A percentile compares a stretch with the other conserved stretches of the same genome.
These are phyloP conservation scores for Pleurotus platypus DNA, from an alignment of 768 basidiomycete genomes.

Conservation along the genomic window DNA sequence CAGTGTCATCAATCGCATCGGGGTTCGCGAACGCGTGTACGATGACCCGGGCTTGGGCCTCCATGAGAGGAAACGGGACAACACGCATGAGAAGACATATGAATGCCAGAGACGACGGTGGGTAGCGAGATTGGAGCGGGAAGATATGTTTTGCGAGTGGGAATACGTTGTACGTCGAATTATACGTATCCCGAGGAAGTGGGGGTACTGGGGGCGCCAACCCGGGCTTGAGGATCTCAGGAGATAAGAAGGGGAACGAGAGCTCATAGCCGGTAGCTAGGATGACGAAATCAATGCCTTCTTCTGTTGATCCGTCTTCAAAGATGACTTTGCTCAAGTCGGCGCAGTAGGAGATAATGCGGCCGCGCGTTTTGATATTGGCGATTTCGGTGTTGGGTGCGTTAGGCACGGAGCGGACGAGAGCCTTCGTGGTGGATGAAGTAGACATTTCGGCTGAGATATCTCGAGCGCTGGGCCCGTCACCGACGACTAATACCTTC, in stretches of 20 bases:
- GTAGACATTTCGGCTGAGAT: slow-evolving; percentile 56
- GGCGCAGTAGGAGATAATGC: slow-evolving; percentile 23
- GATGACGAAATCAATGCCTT: slow-evolving; percentile 57
- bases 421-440: slow-evolving; percentile 26
- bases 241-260: slow-evolving; percentile 60
- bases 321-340: slow-evolving; percentile 40
- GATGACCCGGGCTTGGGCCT: slow-evolving; percentile 71
- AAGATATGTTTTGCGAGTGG: slow-evolving; percentile 72
- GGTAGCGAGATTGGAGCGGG: slow-evolving; percentile 48
- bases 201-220: slow-evolving; percentile 45
- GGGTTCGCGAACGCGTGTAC: slow-evolving; percentile 53
- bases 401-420: slow-evolving; percentile 55
- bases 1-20: slow-evolving; percentile 39
- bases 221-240: slow-evolving; percentile 23
- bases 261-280: slow-evolving; percentile 76
- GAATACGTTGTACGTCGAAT: slow-evolving; percentile 64
- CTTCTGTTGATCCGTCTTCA: slow-evolving; percentile 54
- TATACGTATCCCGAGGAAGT: slow-evolving; percentile 49
- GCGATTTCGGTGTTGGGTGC: slow-evolving; percentile 22
- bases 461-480: slow-evolving; percentile 68
- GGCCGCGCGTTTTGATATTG: background rate
- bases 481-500: slow-evolving; percentile 45
- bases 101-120: slow-evolving; percentile 55
- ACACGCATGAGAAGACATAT: slow-evolving; percentile 57
- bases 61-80: slow-evolving; percentile 72